Evolutionary conservation across 306 rosid genomes (phyloP).

Genomic region (Alnus rubra): DNA sequence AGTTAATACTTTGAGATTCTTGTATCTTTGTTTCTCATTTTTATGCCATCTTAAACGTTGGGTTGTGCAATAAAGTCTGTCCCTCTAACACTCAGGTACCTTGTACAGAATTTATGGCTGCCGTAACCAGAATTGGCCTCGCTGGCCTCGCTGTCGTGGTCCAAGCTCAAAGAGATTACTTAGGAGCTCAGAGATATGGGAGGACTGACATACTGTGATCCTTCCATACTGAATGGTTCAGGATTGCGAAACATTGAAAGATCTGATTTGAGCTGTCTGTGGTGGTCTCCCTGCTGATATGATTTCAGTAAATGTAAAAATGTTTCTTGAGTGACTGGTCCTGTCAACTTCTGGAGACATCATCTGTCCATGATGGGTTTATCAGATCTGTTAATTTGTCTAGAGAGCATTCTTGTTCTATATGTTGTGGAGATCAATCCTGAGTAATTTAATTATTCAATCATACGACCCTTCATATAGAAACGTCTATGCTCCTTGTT

Average conservation of each 20-base stretch:
- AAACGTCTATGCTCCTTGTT: background rate
- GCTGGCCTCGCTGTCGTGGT: conserved; percentile 46
- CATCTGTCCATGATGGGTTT: background rate
- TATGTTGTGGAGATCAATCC: background rate
- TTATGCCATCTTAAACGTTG: conserved; percentile 4
- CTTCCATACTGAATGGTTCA: conserved; percentile 48
- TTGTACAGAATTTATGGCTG: conserved; percentile 17
- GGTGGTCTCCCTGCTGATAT: conserved; percentile 4
- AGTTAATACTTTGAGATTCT: background rate
- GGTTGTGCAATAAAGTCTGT: background rate
- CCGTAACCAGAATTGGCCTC: conserved; percentile 41
- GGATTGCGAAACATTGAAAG: conserved; percentile 37
- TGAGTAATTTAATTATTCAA: background rate
- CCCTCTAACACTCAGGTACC: background rate
- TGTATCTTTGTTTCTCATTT: background rate
- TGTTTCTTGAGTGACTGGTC: background rate
- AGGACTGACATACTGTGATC: conserved; percentile 37
- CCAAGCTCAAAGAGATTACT: conserved; percentile 42
- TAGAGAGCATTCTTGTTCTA: background rate
- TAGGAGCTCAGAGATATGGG: conserved; percentile 42
- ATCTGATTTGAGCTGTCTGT: conserved; percentile 17
- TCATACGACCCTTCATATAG: background rate
- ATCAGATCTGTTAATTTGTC: background rate
- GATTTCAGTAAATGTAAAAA: background rate
- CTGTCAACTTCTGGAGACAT: background rate